Conservation (phyloP, 2,329 filamentous ascomycete species). For the Zymoseptoria passerinii region DNA sequence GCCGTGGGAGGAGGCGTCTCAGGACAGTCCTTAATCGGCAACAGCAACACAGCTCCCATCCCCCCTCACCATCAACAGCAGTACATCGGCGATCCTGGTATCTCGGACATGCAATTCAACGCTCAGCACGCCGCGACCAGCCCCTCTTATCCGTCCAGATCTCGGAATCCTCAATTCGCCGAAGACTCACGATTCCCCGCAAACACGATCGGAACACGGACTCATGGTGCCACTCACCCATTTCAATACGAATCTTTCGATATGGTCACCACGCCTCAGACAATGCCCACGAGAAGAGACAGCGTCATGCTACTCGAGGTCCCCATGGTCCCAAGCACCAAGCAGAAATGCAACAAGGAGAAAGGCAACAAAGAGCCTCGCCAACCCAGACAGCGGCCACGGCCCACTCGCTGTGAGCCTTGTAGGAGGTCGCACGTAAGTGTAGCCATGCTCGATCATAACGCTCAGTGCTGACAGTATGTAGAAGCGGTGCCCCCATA, state of each 20-base stretch:
- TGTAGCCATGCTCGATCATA: background rate
- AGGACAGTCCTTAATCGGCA: background rate
- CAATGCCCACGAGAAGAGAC: background rate
- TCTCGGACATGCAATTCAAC: background rate
- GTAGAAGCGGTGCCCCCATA: background rate
- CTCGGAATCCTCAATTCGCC: background rate
- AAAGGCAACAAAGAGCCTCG: background rate
- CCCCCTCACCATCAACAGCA: background rate
- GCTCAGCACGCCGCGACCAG: background rate
- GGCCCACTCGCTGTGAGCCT: background rate
- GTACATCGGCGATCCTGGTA: background rate
- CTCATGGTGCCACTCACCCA: background rate
- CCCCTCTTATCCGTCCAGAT: background rate
- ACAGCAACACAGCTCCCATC: background rate
- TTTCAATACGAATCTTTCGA: background rate
- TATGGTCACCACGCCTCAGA: background rate
- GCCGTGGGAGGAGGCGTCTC: background rate
- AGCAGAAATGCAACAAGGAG: background rate
- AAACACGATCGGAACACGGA: background rate
- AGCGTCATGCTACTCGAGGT: background rate
- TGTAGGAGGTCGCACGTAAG: background rate
- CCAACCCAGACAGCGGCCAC: background rate
- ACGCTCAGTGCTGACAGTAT: background rate
- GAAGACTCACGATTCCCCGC: background rate
- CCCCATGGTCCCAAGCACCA: background rate